phyloP scores from a whole-genome alignment of 352 stramenopile species.

The Globisporangium emineosum region DNA sequence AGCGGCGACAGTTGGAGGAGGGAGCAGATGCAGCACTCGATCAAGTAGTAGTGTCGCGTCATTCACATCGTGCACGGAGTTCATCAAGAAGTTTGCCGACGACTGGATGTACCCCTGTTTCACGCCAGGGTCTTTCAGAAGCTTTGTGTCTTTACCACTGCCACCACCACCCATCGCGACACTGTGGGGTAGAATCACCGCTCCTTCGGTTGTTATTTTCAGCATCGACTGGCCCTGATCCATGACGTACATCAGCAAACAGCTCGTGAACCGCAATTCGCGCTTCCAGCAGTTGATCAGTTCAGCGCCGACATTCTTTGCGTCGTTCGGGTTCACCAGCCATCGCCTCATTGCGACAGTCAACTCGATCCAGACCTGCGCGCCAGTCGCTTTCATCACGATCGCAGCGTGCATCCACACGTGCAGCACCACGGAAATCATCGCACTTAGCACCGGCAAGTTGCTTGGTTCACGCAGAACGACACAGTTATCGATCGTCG shows the following conservation, averaged over 20 bases:
- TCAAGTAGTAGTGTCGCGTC: slow-evolving; percentile 79
- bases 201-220: slow-evolving; percentile 62
- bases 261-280: slow-evolving; percentile 77
- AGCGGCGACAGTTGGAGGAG: slow-evolving; percentile 59
- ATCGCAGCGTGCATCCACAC: slow-evolving; percentile 85
- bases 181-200: slow-evolving; percentile 46
- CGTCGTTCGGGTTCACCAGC: slow-evolving; percentile 61
- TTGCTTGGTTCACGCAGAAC: slow-evolving; percentile 71
- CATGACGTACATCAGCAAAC: slow-evolving; percentile 77
- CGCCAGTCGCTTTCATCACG: slow-evolving; percentile 43
- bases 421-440: slow-evolving; percentile 80
- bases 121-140: slow-evolving; percentile 38
- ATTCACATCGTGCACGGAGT: slow-evolving; percentile 44
- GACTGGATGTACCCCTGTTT: slow-evolving; percentile 73
- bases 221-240: slow-evolving; percentile 70
- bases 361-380: slow-evolving; percentile 80
- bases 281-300: slow-evolving; percentile 85
- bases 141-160: slow-evolving; percentile 18
- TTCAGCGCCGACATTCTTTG: slow-evolving; percentile 56
- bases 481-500: slow-evolving; percentile 76
- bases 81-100: slow-evolving; percentile 68
- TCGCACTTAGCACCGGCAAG: slow-evolving; percentile 56
- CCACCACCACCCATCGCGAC: slow-evolving; percentile 4
- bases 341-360: slow-evolving; percentile 77
- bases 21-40: slow-evolving; percentile 77